These are phyloP conservation scores for Chrysoporthe austroafricana DNA, from an alignment of 2,329 filamentous ascomycete genomes.

Conservation along the genomic window DNA sequence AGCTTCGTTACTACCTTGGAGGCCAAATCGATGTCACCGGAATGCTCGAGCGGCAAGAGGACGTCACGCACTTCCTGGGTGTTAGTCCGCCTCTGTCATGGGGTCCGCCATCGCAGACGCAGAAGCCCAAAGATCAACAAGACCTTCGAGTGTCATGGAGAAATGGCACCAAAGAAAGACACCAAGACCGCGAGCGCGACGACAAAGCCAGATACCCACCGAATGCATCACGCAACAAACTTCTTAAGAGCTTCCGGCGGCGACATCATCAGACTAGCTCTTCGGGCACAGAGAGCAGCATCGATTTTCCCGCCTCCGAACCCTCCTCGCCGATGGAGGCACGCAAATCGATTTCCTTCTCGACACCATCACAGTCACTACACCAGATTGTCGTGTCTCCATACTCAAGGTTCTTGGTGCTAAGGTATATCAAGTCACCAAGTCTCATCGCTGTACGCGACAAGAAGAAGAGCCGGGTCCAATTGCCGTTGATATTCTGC, in stretches of 20 bases:
- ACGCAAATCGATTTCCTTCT: background rate
- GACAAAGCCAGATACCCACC: conserved; percentile 19
- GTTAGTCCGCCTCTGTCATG: conserved; percentile 5
- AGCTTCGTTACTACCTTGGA: conserved; percentile 16
- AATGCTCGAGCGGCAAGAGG: conserved; percentile 17
- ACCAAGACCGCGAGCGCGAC: background rate
- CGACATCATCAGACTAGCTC: conserved; percentile 2
- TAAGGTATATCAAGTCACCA: conserved; percentile 12
- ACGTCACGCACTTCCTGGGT: conserved; percentile 9
- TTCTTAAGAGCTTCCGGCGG: conserved; percentile 19
- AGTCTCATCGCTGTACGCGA: background rate
- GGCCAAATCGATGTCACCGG: conserved; percentile 23
- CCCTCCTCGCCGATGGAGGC: conserved; percentile 16
- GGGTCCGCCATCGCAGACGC: background rate
- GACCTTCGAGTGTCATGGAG: conserved; percentile 10
- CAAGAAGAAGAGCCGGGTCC: conserved; percentile 14
- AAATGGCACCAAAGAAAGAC: background rate
- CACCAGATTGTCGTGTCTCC: conserved; percentile 19
- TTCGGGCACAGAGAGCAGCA: conserved; percentile 6
- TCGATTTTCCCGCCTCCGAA: conserved; percentile 8
- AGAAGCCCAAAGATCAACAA: background rate
- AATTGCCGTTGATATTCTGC: conserved; percentile 19
- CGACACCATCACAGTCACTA: background rate
- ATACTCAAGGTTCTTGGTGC: conserved; percentile 21
- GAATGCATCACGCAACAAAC: conserved; percentile 18